These are phyloP conservation scores for Fusarium longipes DNA, from an alignment of 2,329 filamentous ascomycete species.

Conservation along the genomic window DNA sequence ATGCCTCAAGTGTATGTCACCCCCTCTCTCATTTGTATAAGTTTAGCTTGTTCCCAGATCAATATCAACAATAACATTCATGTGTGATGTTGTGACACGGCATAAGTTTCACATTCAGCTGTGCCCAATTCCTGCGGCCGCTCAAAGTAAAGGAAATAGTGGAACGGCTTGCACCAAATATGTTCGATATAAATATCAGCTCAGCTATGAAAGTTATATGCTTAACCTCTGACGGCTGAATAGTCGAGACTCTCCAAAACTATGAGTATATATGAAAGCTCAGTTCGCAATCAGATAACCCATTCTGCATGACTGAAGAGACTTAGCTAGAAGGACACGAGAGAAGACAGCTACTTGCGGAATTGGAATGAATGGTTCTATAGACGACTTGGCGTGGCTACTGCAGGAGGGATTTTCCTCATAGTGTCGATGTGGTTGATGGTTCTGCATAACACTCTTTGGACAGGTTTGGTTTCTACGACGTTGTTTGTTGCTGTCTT, in stretches of 20 bases:
- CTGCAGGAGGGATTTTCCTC: not conserved
- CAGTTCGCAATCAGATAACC: not conserved
- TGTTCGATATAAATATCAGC: too few species aligned
- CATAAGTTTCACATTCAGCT: too few species aligned
- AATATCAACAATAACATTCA: too few species aligned
- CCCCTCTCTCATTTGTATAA: too few species aligned
- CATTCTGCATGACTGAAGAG: not conserved
- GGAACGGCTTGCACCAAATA: too few species aligned
- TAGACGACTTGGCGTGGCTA: not conserved
- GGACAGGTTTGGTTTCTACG: not conserved
- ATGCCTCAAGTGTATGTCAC: too few species aligned
- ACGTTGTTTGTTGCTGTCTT: not conserved
- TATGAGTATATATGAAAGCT: not conserved
- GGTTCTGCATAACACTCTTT: not conserved
- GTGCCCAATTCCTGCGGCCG: too few species aligned
- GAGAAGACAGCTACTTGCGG: not conserved
- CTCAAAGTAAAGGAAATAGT: too few species aligned
- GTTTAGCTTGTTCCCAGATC: too few species aligned
- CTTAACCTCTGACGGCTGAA: too few species aligned
- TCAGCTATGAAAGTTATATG: too few species aligned
- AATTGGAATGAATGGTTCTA: not conserved
- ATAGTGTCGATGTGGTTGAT: conserved; percentile 7
- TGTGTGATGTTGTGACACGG: too few species aligned
- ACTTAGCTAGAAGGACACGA: not conserved
- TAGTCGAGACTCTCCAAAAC: not conserved